These are phyloP conservation scores for Tetrahymena thermophila DNA, from an alignment of 73 alveolate genomes.

Conservation along the genomic window DNA sequence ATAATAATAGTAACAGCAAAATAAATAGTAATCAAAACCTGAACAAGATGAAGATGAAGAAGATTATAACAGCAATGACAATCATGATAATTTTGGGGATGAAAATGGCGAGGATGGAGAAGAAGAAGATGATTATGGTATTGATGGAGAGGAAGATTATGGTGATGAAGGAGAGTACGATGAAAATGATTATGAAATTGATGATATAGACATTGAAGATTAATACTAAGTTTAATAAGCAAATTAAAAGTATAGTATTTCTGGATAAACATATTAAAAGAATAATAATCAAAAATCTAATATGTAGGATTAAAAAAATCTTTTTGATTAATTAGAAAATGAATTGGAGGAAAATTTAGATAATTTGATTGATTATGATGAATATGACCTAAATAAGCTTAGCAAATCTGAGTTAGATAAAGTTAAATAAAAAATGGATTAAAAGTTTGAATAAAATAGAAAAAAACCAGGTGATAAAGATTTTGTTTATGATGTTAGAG, in stretches of 20 bases:
- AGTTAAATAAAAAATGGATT: conserved; percentile 64
- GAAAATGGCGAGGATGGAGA: neutral
- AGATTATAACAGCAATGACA: neutral
- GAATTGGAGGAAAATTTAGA: neutral
- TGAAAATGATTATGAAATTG: conserved; percentile 10
- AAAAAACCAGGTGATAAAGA: conserved; percentile 76
- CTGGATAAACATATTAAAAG: neutral
- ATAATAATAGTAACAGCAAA: neutral
- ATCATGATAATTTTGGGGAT: neutral
- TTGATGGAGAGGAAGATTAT: neutral
- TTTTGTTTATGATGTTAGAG: conserved; percentile 72
- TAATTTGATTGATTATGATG: conserved; percentile 26
- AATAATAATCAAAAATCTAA: neutral
- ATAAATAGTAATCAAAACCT: neutral
- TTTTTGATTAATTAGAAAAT: neutral
- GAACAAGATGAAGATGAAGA: neutral
- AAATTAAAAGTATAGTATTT: neutral
- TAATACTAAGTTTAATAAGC: neutral
- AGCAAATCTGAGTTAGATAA: conserved; percentile 26
- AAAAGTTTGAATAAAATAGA: conserved; percentile 62
- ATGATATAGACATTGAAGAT: neutral
- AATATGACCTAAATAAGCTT: conserved; percentile 45
- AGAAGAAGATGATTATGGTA: neutral
- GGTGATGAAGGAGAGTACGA: conserved; percentile 2
- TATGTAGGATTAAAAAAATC: neutral